Conservation (phyloP, 768 basidiomycete genomes). For the Tephrocybe sp. region DNA sequence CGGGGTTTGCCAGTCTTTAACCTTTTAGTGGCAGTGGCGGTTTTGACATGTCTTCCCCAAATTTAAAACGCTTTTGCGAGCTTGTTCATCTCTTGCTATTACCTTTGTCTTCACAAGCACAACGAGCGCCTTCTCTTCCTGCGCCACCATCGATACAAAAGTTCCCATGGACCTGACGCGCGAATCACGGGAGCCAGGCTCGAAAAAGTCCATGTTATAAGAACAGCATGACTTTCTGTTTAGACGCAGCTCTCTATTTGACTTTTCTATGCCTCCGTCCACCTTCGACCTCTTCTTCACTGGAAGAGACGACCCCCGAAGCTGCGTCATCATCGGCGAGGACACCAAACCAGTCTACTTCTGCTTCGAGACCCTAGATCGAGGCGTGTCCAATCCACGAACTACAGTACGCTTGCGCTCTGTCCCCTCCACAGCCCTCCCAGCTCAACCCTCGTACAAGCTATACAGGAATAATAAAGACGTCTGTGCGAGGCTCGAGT, state of each 20-base stretch:
- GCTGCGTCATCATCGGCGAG: conserved; percentile 66
- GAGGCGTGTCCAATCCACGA: conserved; percentile 38
- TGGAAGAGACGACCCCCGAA: conserved; percentile 65
- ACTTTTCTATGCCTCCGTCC: conserved; percentile 37
- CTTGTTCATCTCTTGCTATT: conserved; percentile 7
- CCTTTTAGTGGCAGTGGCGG: conserved; percentile 38
- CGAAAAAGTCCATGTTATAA: conserved; percentile 43
- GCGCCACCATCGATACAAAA: conserved; percentile 50
- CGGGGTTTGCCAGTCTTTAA: conserved; percentile 37
- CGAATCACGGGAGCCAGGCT: conserved; percentile 50
- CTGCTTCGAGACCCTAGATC: conserved; percentile 61
- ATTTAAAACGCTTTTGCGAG: conserved; percentile 11
- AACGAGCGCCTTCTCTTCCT: conserved; percentile 34
- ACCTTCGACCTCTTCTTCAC: conserved; percentile 67
- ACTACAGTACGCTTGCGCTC: conserved; percentile 43
- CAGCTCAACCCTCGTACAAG: conserved; percentile 22
- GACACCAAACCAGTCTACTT: conserved; percentile 58
- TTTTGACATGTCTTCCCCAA: conserved; percentile 34
- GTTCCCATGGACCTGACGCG: conserved; percentile 49
- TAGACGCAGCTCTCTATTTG: conserved; percentile 30
- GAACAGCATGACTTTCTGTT: conserved; percentile 32
- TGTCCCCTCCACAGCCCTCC: conserved; percentile 4
- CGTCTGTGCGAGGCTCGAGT: conserved; percentile 47
- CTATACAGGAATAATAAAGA: conserved; percentile 47
- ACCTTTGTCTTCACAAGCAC: conserved; percentile 6